Evolutionary conservation across 2,329 filamentous ascomycete species (phyloP).

Genomic region (Talaromyces marneffei): DNA sequence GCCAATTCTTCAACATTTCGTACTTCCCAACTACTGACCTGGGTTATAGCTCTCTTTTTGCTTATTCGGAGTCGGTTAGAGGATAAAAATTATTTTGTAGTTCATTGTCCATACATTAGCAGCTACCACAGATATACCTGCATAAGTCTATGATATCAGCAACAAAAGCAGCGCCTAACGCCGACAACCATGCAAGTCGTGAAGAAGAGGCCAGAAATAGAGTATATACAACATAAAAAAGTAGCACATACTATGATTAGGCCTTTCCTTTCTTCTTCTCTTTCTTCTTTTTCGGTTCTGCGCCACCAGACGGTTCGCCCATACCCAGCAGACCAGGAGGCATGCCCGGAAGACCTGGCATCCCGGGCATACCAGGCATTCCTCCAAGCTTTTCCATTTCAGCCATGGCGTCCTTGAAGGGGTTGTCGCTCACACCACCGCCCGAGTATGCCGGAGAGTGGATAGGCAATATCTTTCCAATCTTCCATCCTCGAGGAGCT

Average conservation of each 20-base stretch:
- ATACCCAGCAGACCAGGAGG: slow-evolving; percentile 38
- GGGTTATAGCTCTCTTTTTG: background rate
- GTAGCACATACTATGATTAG: slow-evolving; percentile 19
- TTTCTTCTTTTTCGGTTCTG: slow-evolving; percentile 38
- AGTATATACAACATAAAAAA: slow-evolving; percentile 16
- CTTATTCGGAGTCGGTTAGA: background rate
- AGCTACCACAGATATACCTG: background rate
- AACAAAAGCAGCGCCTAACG: slow-evolving; percentile 23
- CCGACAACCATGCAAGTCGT: slow-evolving; percentile 36
- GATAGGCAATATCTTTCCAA: slow-evolving; percentile 74
- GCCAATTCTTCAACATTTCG: background rate
- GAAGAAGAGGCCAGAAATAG: slow-evolving; percentile 13
- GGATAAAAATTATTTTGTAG: background rate
- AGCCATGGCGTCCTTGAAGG: slow-evolving; percentile 94
- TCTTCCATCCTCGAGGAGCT: slow-evolving; percentile 84
- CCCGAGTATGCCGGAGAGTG: slow-evolving; percentile 86
- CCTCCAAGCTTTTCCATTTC: slow-evolving; percentile 63
- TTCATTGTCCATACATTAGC: background rate
- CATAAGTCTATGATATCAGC: background rate
- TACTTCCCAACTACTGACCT: background rate
- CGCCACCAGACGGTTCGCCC: slow-evolving; percentile 32
- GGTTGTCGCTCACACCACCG: slow-evolving; percentile 87
- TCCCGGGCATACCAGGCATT: slow-evolving; percentile 37
- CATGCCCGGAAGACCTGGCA: slow-evolving; percentile 10
- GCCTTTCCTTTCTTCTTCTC: slow-evolving; percentile 47